These are phyloP conservation scores for Solanum infundibuliforme DNA, from an alignment of 257 asterid species.

Conservation along the genomic window DNA sequence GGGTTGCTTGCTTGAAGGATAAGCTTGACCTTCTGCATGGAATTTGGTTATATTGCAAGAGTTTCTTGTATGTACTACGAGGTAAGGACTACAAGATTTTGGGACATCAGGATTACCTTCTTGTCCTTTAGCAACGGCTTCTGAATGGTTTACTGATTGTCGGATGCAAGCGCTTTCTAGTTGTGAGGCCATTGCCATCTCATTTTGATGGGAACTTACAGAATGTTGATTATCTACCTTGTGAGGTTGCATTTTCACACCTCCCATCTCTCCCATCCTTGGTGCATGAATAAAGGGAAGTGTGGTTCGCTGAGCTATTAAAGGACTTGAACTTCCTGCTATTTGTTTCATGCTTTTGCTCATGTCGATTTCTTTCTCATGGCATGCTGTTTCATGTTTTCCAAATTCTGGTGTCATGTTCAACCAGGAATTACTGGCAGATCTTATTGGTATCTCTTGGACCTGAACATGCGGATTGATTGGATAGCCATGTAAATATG, in stretches of 20 bases:
- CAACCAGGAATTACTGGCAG: slow-evolving; percentile 23
- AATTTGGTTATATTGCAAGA: background rate
- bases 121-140: slow-evolving; percentile 24
- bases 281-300: slow-evolving; percentile 21
- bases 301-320: slow-evolving; percentile 18
- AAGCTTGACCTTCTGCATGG: slow-evolving; percentile 12
- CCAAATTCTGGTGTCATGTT: slow-evolving; percentile 26
- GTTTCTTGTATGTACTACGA: background rate
- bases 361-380: slow-evolving; percentile 20
- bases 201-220: slow-evolving; percentile 17
- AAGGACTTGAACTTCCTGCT: slow-evolving; percentile 14
- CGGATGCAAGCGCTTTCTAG: slow-evolving; percentile 10
- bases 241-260: slow-evolving; percentile 12
- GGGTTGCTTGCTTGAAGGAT: slow-evolving; percentile 12
- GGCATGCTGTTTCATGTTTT: slow-evolving; percentile 28
- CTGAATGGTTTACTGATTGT: slow-evolving; percentile 26
- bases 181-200: slow-evolving; percentile 17
- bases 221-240: slow-evolving; percentile 16
- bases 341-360: slow-evolving; percentile 19
- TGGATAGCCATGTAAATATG: slow-evolving; percentile 15
- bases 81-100: background rate
- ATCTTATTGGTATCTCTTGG: slow-evolving; percentile 13
- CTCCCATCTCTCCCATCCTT: slow-evolving; percentile 9
- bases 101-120: slow-evolving; percentile 23
- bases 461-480: slow-evolving; percentile 10